These are phyloP conservation scores for Porphyrellus cyaneotinctus DNA, from an alignment of 768 basidiomycete genomes.

Conservation along the genomic window DNA sequence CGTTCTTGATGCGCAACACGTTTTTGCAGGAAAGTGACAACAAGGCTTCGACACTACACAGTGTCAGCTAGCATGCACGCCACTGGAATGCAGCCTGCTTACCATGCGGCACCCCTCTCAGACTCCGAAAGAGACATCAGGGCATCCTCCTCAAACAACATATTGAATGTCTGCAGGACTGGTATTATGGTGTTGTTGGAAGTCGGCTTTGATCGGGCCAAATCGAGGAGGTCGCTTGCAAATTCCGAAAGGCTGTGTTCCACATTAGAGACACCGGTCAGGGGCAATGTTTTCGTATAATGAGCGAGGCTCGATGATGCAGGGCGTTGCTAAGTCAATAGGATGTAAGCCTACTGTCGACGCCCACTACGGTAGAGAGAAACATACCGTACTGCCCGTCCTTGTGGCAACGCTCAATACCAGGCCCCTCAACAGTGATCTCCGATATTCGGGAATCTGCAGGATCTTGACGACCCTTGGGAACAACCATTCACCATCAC, in stretches of 20 bases:
- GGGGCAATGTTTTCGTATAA: slow-evolving; percentile 54
- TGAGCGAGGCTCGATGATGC: slow-evolving; percentile 55
- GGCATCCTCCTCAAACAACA: slow-evolving; percentile 66
- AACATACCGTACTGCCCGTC: slow-evolving; percentile 78
- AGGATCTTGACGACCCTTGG: slow-evolving; percentile 67
- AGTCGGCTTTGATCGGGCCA: slow-evolving; percentile 49
- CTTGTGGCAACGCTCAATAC: slow-evolving; percentile 79
- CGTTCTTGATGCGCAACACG: slow-evolving; percentile 68
- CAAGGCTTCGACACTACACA: slow-evolving; percentile 49
- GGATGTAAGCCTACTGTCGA: slow-evolving; percentile 15
- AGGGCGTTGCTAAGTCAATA: slow-evolving; percentile 56
- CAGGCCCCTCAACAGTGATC: slow-evolving; percentile 61
- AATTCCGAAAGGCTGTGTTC: slow-evolving; percentile 51
- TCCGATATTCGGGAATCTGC: slow-evolving; percentile 58
- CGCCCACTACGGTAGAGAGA: slow-evolving; percentile 2
- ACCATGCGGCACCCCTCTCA: slow-evolving; percentile 51
- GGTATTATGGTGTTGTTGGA: slow-evolving; percentile 81
- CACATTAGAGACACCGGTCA: slow-evolving; percentile 24
- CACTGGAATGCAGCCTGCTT: slow-evolving; percentile 23
- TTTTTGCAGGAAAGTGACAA: slow-evolving; percentile 57
- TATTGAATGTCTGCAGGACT: slow-evolving; percentile 67
- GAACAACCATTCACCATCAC: slow-evolving; percentile 70
- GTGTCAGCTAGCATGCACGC: slow-evolving; percentile 10
- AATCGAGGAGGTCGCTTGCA: slow-evolving; percentile 51
- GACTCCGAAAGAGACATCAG: slow-evolving; percentile 47